These are phyloP conservation scores for Herpetospermum pedunculosum DNA, from an alignment of 306 rosid genomes.

Conservation along the genomic window DNA sequence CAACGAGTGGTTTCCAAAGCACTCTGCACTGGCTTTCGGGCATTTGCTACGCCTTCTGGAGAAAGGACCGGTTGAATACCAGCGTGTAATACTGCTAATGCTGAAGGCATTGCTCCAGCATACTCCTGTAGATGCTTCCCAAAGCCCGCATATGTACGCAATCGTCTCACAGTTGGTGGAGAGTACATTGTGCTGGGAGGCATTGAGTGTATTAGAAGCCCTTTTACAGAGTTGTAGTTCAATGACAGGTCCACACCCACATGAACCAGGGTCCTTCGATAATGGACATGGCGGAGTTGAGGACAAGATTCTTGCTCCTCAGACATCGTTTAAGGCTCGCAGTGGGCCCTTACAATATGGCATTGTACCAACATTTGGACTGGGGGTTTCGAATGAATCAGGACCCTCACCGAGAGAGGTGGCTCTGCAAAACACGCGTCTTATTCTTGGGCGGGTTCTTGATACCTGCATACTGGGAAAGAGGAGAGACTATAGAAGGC, in stretches of 20 bases:
- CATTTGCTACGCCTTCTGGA: slow-evolving; percentile 82
- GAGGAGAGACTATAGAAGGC: slow-evolving; percentile 75
- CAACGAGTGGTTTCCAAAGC: slow-evolving; percentile 92
- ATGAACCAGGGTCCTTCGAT: slow-evolving; percentile 55
- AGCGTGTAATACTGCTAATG: slow-evolving; percentile 88
- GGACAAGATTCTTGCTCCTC: slow-evolving; percentile 73
- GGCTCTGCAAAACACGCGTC: slow-evolving; percentile 85
- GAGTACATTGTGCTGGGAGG: slow-evolving; percentile 97
- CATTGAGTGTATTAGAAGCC: slow-evolving; percentile 91
- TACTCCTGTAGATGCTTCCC: slow-evolving; percentile 97
- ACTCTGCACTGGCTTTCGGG: slow-evolving; percentile 88
- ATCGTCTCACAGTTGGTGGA: slow-evolving; percentile 92
- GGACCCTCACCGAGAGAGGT: slow-evolving; percentile 62
- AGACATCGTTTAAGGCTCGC: slow-evolving; percentile 85
- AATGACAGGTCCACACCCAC: slow-evolving; percentile 68
- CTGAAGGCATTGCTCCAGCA: slow-evolving; percentile 95
- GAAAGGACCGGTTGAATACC: slow-evolving; percentile 92
- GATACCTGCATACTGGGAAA: slow-evolving; percentile 67
- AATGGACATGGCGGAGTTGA: slow-evolving; percentile 55
- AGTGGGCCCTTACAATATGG: slow-evolving; percentile 87
- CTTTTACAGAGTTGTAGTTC: slow-evolving; percentile 95
- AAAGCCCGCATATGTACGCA: slow-evolving; percentile 96
- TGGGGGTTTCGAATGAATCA: slow-evolving; percentile 34
- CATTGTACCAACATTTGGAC: slow-evolving; percentile 32
- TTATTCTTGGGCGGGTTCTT: slow-evolving; percentile 81